phyloP scores from a whole-genome alignment of 139 green algal species.

The Chlorella sp. region DNA sequence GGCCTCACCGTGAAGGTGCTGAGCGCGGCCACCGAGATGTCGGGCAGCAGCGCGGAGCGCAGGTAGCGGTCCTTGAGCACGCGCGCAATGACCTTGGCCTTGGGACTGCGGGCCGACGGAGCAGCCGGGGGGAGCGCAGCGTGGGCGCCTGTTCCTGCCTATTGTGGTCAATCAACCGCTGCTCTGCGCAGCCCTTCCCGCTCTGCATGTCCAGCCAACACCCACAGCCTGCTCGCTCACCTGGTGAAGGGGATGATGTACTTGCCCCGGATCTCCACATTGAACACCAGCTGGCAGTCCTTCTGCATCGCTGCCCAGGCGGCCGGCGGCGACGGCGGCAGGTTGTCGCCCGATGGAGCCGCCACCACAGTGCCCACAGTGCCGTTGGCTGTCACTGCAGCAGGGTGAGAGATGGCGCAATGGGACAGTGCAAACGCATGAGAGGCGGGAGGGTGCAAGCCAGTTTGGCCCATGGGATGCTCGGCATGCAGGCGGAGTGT shows the following conservation, averaged over 20 bases:
- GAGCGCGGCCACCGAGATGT: constrained; percentile 4
- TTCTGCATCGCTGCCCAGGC: constrained; percentile 10
- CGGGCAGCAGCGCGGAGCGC: constrained; percentile 3
- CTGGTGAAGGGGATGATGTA: constrained; percentile 35
- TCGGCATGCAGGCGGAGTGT: too few species aligned
- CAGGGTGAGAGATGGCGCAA: too few species aligned
- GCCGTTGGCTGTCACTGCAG: constrained; percentile 2
- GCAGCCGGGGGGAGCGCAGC: too few species aligned
- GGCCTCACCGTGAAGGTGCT: constrained; percentile 35
- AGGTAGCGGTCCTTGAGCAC: constrained; percentile 36
- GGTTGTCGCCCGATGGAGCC: background rate
- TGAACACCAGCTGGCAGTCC: constrained; percentile 26
- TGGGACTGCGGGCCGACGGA: background rate
- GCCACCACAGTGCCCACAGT: background rate
- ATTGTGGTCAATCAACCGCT: too few species aligned
- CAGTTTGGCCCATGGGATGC: too few species aligned
- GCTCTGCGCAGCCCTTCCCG: too few species aligned
- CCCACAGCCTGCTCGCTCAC: too few species aligned
- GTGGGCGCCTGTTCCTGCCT: too few species aligned
- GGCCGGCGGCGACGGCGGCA: constrained; percentile 20
- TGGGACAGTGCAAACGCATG: background rate
- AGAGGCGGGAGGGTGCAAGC: background rate
- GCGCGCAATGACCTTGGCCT: constrained; percentile 16
- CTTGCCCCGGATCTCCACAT: constrained; percentile 21
- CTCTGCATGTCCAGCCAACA: too few species aligned